phyloP scores from a whole-genome alignment of 352 stramenopile species.

The Thraustochytrium sp. region DNA sequence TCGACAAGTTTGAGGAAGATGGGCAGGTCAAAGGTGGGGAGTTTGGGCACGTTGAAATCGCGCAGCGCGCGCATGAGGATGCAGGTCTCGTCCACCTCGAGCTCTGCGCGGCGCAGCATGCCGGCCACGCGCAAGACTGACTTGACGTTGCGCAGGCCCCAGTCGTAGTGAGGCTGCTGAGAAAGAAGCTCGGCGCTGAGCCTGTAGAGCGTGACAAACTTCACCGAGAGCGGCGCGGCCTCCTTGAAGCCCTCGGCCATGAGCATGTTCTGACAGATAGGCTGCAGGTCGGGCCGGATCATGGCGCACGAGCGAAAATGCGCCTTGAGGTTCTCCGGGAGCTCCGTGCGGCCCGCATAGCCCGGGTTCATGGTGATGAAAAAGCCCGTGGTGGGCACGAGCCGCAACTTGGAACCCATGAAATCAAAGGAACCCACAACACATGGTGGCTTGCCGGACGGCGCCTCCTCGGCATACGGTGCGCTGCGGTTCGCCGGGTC shows the following conservation, averaged over 20 bases:
- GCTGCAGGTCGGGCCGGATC: conserved; percentile 93
- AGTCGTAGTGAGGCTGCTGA: conserved; percentile 91
- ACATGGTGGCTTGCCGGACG: background rate
- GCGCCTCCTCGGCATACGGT: conserved; percentile 47
- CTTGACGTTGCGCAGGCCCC: conserved; percentile 80
- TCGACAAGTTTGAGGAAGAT: conserved; percentile 86
- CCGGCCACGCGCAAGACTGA: conserved; percentile 86
- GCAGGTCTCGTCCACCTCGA: conserved; percentile 77
- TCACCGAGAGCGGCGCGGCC: conserved; percentile 90
- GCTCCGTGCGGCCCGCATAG: conserved; percentile 92
- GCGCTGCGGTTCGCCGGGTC: background rate
- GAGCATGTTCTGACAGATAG: conserved; percentile 99
- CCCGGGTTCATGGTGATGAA: conserved; percentile 99
- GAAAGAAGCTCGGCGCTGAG: conserved; percentile 90
- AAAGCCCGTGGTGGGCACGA: conserved; percentile 89
- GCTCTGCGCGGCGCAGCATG: conserved; percentile 80
- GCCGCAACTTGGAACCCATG: conserved; percentile 64
- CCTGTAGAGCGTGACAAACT: conserved; percentile 96
- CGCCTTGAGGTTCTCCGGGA: conserved; percentile 97
- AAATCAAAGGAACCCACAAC: conserved; percentile 24
- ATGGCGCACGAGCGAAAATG: conserved; percentile 99
- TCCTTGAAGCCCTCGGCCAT: conserved; percentile 98
- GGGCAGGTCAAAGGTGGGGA: conserved; percentile 88
- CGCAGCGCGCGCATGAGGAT: conserved; percentile 86
- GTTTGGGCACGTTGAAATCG: conserved; percentile 92